A percentile compares a stretch with the other conserved stretches of the same genome.
These are phyloP conservation scores for Aspergillus hiratsukae DNA, from an alignment of 2,329 filamentous ascomycete genomes.

Conservation along the genomic window DNA sequence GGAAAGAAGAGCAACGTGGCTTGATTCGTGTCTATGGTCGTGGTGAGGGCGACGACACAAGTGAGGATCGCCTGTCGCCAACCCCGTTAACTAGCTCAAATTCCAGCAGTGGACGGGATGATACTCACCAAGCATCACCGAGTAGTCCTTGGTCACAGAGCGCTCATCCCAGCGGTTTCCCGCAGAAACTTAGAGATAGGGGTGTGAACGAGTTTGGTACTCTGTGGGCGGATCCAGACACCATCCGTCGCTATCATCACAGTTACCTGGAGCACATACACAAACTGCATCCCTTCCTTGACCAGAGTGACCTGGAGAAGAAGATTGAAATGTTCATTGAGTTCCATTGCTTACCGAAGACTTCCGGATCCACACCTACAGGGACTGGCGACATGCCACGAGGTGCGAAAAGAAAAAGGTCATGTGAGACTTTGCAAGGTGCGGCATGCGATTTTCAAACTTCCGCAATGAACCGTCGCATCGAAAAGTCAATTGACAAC, in stretches of 20 bases:
- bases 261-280: constrained; percentile 60
- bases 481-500: constrained; percentile 65
- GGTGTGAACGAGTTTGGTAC: constrained; percentile 50
- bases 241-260: constrained; percentile 47
- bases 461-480: constrained; percentile 15
- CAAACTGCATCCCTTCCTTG: constrained; percentile 60
- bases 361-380: constrained; percentile 1
- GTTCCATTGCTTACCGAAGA: constrained; percentile 39
- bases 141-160: constrained; percentile 51
- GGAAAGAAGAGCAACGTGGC: constrained; percentile 67
- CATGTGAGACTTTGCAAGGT: constrained; percentile 26
- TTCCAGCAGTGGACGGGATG: constrained; percentile 17
- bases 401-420: constrained; percentile 36
- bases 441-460: constrained; percentile 20
- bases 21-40: constrained; percentile 70
- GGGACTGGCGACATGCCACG: constrained; percentile 23
- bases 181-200: constrained; percentile 34
- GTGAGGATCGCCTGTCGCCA: constrained; percentile 43
- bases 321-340: constrained; percentile 51
- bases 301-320: constrained; percentile 47
- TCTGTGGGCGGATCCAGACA: constrained; percentile 50
- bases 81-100: constrained; percentile 23
- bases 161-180: constrained; percentile 22
- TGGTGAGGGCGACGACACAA: constrained; percentile 66
- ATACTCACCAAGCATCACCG: constrained; percentile 37